A percentile compares a stretch with the other conserved stretches of the same genome.
Conservation (phyloP, 2,329 filamentous ascomycete species). For the Colletotrichum musicola region DNA sequence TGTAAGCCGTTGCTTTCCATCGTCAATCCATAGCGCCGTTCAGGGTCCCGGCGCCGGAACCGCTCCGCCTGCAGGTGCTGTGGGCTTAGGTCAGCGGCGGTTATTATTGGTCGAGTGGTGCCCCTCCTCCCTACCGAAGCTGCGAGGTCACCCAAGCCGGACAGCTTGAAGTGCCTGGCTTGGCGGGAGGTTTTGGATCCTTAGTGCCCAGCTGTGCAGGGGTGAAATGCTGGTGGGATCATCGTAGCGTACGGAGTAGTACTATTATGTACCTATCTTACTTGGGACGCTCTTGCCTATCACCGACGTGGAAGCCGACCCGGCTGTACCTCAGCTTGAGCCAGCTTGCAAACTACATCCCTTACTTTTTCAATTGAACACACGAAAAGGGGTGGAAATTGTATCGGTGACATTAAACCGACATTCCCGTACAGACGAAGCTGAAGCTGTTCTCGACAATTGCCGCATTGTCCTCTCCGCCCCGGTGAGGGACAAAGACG, state of each 20-base stretch:
- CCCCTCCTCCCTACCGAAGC: not conserved
- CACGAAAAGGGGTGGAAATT: not conserved
- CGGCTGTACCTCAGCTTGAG: slow-evolving; percentile 34
- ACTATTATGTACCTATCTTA: slow-evolving; percentile 21
- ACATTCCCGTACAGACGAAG: not conserved
- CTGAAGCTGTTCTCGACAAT: not conserved
- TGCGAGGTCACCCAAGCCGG: slow-evolving; percentile 21
- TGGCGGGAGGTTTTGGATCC: slow-evolving; percentile 15
- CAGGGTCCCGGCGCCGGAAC: slow-evolving; percentile 39
- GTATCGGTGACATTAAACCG: not conserved
- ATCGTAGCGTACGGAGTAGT: slow-evolving; percentile 22
- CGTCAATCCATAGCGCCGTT: slow-evolving; percentile 12
- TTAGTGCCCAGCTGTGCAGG: slow-evolving; percentile 27
- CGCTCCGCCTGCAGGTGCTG: slow-evolving; percentile 16
- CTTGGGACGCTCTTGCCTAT: slow-evolving; percentile 34
- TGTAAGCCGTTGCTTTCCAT: slow-evolving; percentile 41
- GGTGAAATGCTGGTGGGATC: slow-evolving; percentile 25
- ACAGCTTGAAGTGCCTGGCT: slow-evolving; percentile 7
- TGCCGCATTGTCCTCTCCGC: not conserved
- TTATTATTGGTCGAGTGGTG: slow-evolving; percentile 4
- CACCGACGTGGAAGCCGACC: slow-evolving; percentile 36
- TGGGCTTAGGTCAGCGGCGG: slow-evolving; percentile 33
- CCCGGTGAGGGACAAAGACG: slow-evolving; percentile 24
- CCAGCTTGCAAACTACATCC: not conserved
- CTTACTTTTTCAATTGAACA: not conserved